phyloP scores from a whole-genome alignment of 1,139 yeast genomes.

The Entelexis sorbosivorans region DNA sequence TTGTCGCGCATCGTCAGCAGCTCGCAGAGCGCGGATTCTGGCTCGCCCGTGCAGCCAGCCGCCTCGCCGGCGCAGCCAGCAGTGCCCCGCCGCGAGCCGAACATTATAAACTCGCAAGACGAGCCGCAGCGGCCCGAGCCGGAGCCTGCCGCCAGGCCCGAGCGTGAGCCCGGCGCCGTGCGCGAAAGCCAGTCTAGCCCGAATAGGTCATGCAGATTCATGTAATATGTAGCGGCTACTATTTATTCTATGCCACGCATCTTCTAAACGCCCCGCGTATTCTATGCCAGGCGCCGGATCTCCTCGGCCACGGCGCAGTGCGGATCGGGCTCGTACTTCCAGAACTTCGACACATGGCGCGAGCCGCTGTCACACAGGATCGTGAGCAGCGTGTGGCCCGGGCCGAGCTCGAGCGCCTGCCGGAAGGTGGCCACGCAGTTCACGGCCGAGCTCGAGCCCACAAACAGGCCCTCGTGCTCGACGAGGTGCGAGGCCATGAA shows the following conservation, averaged over 20 bases:
- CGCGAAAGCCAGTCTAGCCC: too few relatives aligned
- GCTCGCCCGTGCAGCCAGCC: too few relatives aligned
- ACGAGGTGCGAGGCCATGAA: constrained; percentile 80
- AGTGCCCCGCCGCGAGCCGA: too few relatives aligned
- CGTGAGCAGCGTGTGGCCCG: constrained; percentile 69
- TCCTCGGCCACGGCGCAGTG: constrained; percentile 11
- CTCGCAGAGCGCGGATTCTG: background rate
- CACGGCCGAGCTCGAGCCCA: constrained; percentile 86
- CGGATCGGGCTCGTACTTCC: constrained; percentile 27
- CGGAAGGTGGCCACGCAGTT: constrained; percentile 83
- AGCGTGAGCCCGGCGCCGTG: too few relatives aligned
- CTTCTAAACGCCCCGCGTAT: too few relatives aligned
- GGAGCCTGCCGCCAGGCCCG: background rate
- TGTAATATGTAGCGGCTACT: too few relatives aligned
- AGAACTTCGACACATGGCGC: constrained; percentile 81
- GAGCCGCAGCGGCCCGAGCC: too few relatives aligned
- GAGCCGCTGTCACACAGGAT: constrained; percentile 88
- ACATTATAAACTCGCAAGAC: too few relatives aligned
- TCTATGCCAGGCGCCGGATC: background rate
- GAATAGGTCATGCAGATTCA: too few relatives aligned
- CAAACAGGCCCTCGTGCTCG: constrained; percentile 74
- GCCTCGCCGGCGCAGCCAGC: too few relatives aligned
- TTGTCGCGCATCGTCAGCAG: constrained; percentile 1
- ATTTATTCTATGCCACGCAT: too few relatives aligned
- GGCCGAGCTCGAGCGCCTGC: constrained; percentile 45